Percentiles rank a stretch among this genome's conserved stretches.
phyloP scores from a whole-genome alignment of 768 basidiomycete genomes.

The Psilocybe azurescens region DNA sequence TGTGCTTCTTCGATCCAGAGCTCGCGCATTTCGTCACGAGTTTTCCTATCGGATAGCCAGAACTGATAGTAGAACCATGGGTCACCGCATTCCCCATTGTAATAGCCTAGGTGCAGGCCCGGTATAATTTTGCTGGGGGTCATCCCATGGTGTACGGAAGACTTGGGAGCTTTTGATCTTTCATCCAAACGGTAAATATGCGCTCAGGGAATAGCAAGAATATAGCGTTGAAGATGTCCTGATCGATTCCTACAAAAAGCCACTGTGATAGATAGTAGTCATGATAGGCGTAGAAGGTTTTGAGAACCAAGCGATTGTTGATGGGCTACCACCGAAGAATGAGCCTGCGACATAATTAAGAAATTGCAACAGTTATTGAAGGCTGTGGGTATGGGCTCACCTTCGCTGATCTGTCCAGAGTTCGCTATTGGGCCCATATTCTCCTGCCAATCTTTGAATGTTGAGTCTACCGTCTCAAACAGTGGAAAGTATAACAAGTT shows the following conservation, averaged over 20 bases:
- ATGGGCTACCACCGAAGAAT: slow-evolving; percentile 57
- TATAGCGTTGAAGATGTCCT: slow-evolving; percentile 18
- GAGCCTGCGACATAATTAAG: slow-evolving; percentile 40
- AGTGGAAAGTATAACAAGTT: slow-evolving; percentile 55
- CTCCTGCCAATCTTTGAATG: slow-evolving; percentile 43
- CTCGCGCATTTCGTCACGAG: slow-evolving; percentile 22
- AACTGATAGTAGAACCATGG: slow-evolving; percentile 57
- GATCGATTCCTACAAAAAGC: slow-evolving; percentile 57
- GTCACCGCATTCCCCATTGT: slow-evolving; percentile 42
- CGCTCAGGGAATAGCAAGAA: slow-evolving; percentile 45
- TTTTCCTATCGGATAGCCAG: slow-evolving; percentile 39
- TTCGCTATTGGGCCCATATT: slow-evolving; percentile 51
- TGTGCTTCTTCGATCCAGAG: slow-evolving; percentile 27
- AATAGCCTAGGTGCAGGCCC: slow-evolving; percentile 19
- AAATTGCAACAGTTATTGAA: neutral
- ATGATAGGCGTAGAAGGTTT: slow-evolving; percentile 54
- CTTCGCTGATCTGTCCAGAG: slow-evolving; percentile 50
- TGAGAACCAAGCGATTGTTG: slow-evolving; percentile 51
- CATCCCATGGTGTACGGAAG: neutral
- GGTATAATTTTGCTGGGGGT: slow-evolving; percentile 16
- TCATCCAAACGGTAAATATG: slow-evolving; percentile 49
- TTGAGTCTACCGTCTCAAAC: slow-evolving; percentile 36
- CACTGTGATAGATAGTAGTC: slow-evolving; percentile 49
- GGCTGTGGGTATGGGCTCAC: slow-evolving; percentile 31
- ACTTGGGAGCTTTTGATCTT: slow-evolving; percentile 26